phyloP scores from a whole-genome alignment of 768 basidiomycete genomes.

The Leccinum variicolor region DNA sequence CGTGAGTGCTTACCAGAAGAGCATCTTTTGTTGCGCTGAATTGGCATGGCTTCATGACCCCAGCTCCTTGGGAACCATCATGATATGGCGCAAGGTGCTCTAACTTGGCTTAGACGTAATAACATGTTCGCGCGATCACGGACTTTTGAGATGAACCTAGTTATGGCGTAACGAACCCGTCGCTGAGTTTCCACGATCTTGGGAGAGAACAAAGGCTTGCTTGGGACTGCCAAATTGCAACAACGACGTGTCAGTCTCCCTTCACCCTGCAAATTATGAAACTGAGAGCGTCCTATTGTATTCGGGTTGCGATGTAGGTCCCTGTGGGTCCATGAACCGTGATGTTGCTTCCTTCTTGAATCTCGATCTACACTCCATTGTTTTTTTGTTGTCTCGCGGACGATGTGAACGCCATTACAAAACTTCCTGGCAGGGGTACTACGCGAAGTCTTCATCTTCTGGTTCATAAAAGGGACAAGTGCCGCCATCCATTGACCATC shows the following conservation, averaged over 20 bases:
- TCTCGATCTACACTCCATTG: neutral
- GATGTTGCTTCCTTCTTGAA: neutral
- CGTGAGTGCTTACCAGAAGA: neutral
- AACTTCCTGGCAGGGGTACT: neutral
- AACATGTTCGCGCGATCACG: neutral
- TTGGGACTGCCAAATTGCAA: constrained; percentile 1
- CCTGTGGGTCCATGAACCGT: constrained; percentile 17
- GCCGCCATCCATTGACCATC: neutral
- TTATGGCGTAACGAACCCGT: neutral
- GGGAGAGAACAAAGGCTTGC: neutral
- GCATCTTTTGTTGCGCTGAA: neutral
- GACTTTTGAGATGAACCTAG: neutral
- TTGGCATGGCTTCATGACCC: neutral
- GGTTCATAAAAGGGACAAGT: constrained; percentile 16
- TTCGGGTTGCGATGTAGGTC: constrained; percentile 19
- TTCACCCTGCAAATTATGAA: neutral
- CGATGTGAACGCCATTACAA: constrained; percentile 7
- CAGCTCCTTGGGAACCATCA: neutral
- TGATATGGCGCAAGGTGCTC: neutral
- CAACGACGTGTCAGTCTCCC: neutral
- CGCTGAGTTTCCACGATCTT: neutral
- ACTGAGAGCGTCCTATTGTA: constrained; percentile 12
- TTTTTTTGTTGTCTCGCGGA: constrained; percentile 18
- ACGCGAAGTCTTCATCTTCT: constrained; percentile 4
- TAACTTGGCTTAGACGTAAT: neutral